phyloP scores from a whole-genome alignment of 2,329 filamentous ascomycete species.

The Hymenoscyphus fructigenus region DNA sequence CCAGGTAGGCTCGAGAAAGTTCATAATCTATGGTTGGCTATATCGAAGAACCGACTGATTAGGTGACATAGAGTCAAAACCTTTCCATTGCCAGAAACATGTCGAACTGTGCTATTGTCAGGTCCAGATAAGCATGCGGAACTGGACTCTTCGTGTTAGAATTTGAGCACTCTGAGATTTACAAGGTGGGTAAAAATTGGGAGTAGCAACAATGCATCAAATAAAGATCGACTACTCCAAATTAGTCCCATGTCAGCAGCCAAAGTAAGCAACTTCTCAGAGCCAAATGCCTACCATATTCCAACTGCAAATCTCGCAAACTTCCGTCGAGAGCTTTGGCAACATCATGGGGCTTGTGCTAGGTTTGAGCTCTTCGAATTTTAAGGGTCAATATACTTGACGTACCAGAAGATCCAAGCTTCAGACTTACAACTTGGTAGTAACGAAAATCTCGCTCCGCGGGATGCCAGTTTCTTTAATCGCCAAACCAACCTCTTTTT shows the following conservation, averaged over 20 bases:
- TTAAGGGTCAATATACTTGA: not conserved
- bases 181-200: too few relatives aligned
- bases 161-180: too few relatives aligned
- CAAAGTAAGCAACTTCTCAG: too few relatives aligned
- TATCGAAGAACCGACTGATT: not conserved
- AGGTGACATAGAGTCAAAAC: not conserved
- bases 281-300: not conserved
- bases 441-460: constrained; percentile 49
- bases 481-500: constrained; percentile 47
- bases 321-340: constrained; percentile 2
- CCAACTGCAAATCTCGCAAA: constrained; percentile 5
- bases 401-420: too few relatives aligned
- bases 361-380: constrained; percentile 1
- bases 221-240: not conserved
- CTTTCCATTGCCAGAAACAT: not conserved
- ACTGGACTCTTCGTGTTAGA: too few relatives aligned
- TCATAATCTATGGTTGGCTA: constrained; percentile 7
- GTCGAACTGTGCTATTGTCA: too few relatives aligned
- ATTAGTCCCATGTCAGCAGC: not conserved
- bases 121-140: too few relatives aligned
- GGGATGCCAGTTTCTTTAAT: constrained; percentile 47
- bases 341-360: not conserved
- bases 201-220: too few relatives aligned
- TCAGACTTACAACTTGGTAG: constrained; percentile 47
- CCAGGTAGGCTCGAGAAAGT: not conserved